Conservation (phyloP, 1,284 basidiomycete genomes). For the Pseudozyma pruni region DNA sequence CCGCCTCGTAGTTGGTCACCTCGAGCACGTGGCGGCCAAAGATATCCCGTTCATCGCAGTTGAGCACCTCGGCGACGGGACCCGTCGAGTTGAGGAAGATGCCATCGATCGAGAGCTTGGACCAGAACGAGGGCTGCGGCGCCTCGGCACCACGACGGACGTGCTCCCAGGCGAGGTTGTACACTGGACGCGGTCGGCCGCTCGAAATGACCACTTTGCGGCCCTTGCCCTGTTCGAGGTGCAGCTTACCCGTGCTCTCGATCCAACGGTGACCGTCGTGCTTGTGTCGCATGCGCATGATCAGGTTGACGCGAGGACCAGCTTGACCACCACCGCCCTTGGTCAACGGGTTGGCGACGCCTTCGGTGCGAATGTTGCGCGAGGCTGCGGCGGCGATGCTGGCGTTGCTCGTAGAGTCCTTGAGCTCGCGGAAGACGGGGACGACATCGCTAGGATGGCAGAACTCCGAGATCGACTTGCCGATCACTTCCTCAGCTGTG, state of each 20-base stretch:
- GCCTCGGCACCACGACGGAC: constrained; percentile 45
- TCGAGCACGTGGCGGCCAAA: constrained; percentile 53
- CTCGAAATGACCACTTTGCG: constrained; percentile 64
- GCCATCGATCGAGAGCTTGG: constrained; percentile 59
- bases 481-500: constrained; percentile 79
- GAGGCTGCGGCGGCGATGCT: constrained; percentile 63
- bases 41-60: constrained; percentile 44
- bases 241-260: constrained; percentile 61
- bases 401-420: constrained; percentile 74
- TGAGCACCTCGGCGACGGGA: constrained; percentile 44
- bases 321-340: constrained; percentile 64
- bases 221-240: constrained; percentile 65
- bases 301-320: constrained; percentile 60
- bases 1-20: constrained; percentile 54
- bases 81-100: constrained; percentile 55
- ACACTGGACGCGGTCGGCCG: constrained; percentile 56
- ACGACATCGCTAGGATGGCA: constrained; percentile 90
- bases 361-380: constrained; percentile 48
- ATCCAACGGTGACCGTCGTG: constrained; percentile 58
- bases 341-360: constrained; percentile 57
- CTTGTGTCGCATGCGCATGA: constrained; percentile 63
- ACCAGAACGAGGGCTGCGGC: constrained; percentile 56
- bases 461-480: constrained; percentile 79
- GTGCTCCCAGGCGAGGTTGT: constrained; percentile 60
- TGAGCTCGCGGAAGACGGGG: constrained; percentile 89